Base-by-base conservation (phyloP, 106 monocot species). In the Chionographis japonica region DNA sequence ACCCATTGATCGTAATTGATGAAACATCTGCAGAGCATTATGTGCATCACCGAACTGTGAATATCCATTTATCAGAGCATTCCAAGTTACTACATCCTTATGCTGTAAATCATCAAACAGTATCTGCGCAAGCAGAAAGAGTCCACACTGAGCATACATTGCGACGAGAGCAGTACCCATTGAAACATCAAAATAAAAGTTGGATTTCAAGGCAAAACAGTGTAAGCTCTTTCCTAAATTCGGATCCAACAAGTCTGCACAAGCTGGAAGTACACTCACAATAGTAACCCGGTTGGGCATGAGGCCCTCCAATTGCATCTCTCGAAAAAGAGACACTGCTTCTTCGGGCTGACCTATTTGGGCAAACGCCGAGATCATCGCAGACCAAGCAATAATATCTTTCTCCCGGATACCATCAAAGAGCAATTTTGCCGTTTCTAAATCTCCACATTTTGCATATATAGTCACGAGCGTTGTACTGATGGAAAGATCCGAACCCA, bases 341-440 rank as follows among this genome's bases (percentile, higher is more conserved):
- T 87, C 69, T 51, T 61, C 37, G 0, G 87, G 72, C 3, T 61
- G 59, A 52, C 76, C 79, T 4, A 65, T 61, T 70, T 91, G 87
- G 49, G 68, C 68, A 20, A 77, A 75, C 11, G 79, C 87, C 12
- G 91, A 91, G 13, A 91, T 80, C 79, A 87, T 82, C 8, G 91
- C 91, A 43, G 91, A 91, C 91, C 91, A 91, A 72, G 85, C 79
- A 78, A 91, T 67, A 15, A 72, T 40, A 75, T 91, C 91, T 76
- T 74, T 91, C 55, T 77, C 58, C 2, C 56, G 16, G 6, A 88
- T 82, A 40, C 66, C 77, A n/a, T 82, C 68, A 66, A 91, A 91
- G 37, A 88, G 40, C 4, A 53, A 37, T 50, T 66, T 80, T 6
- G 91, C 84, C 57, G 77, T 82, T 16, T 72, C 72, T 40, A 77